These are phyloP conservation scores for Chlorella sp. DNA, from an alignment of 139 green algal genomes.

Conservation along the genomic window DNA sequence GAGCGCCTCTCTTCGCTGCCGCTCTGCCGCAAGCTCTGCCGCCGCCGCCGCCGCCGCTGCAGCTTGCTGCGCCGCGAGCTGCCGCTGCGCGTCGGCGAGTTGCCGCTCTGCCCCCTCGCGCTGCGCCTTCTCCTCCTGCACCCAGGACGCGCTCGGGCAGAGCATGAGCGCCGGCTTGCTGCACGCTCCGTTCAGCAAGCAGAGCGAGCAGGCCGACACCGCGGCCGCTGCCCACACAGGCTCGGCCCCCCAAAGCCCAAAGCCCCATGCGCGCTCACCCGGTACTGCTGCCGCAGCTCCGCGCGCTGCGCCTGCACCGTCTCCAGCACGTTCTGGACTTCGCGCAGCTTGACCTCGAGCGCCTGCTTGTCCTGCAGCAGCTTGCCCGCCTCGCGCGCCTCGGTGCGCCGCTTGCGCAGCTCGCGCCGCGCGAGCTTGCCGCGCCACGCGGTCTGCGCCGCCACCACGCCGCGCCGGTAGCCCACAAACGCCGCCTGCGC, in stretches of 20 bases:
- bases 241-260: too few species aligned
- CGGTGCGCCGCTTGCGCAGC: constrained; percentile 43
- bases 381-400: constrained; percentile 76
- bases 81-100: not conserved
- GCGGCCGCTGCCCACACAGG: not conserved
- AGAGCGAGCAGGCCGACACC: not conserved
- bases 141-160: not conserved
- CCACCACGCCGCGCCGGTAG: constrained; percentile 34
- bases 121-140: constrained; percentile 47
- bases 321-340: constrained; percentile 76
- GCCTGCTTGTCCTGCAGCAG: constrained; percentile 91
- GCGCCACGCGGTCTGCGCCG: constrained; percentile 61
- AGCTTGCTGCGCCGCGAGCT: constrained; percentile 3
- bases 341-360: constrained; percentile 70
- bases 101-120: constrained; percentile 34
- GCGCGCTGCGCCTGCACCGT: constrained; percentile 83
- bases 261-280: constrained; percentile 5
- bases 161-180: too few species aligned
- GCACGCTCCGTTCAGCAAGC: not conserved
- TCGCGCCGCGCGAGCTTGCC: constrained; percentile 55
- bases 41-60: not conserved
- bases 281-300: constrained; percentile 73
- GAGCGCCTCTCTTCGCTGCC: not conserved
- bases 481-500: constrained; percentile 40
- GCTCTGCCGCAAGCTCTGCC: constrained; percentile 4